Evolutionary conservation across 345 rosid genomes (phyloP).

Genomic region (Combretum micranthum): DNA sequence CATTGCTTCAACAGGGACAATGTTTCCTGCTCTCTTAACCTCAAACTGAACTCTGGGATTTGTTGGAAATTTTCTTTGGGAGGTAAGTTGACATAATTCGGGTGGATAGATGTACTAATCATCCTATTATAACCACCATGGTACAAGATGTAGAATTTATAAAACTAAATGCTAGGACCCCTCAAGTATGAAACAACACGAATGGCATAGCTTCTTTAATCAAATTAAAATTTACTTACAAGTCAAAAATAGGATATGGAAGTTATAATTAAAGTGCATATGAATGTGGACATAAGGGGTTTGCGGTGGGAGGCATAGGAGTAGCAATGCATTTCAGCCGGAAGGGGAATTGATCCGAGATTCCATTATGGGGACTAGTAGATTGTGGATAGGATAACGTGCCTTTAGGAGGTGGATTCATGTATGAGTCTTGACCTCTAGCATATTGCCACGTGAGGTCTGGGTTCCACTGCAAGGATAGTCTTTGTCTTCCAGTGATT

Average conservation of each 20-base stretch:
- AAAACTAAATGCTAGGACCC: neutral
- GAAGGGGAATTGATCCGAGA: too few species aligned
- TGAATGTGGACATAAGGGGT: too few species aligned
- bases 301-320: too few species aligned
- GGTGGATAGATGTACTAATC: constrained; percentile 32
- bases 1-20: constrained; percentile 49
- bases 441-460: constrained; percentile 13
- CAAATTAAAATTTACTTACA: too few species aligned
- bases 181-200: too few species aligned
- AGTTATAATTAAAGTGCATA: too few species aligned
- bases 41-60: constrained; percentile 20
- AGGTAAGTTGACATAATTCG: constrained; percentile 13
- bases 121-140: constrained; percentile 25
- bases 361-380: constrained; percentile 8
- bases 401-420: constrained; percentile 11
- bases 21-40: constrained; percentile 47
- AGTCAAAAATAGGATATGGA: too few species aligned
- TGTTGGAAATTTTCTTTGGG: constrained; percentile 14
- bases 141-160: constrained; percentile 1
- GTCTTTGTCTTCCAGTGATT: too few species aligned
- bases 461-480: too few species aligned
- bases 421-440: constrained; percentile 12
- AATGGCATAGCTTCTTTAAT: too few species aligned
- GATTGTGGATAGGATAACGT: constrained; percentile 41
- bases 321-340: too few species aligned